Conservation (phyloP, 306 rosid species). For the Sicyos edulis region DNA sequence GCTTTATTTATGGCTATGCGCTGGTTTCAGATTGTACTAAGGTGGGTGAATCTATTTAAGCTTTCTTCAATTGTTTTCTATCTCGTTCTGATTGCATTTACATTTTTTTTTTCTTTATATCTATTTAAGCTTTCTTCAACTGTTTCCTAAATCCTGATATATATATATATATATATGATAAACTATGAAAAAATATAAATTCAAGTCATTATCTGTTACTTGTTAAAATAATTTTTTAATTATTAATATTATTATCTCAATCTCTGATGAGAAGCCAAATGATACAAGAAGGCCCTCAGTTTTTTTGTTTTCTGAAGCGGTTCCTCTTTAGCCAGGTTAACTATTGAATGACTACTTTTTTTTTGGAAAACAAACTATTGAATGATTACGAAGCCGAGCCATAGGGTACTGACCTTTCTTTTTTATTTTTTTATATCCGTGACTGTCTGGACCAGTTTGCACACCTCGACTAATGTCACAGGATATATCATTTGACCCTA, state of each 20-base stretch:
- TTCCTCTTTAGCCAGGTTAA: not conserved
- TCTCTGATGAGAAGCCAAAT: not conserved
- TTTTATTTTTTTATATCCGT: too few relatives aligned
- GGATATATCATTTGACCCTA: too few relatives aligned
- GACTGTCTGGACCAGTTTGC: too few relatives aligned
- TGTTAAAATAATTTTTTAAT: not conserved
- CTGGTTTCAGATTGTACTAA: not conserved
- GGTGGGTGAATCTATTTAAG: slow-evolving; percentile 13
- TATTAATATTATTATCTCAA: not conserved
- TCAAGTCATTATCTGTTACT: not conserved
- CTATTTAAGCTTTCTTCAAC: too few relatives aligned
- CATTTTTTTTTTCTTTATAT: not conserved
- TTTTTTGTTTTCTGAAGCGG: not conserved
- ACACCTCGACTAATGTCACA: too few relatives aligned
- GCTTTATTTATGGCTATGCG: slow-evolving; percentile 2
- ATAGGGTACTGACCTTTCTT: not conserved
- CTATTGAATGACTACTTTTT: not conserved
- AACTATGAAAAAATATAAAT: not conserved
- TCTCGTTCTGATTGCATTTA: not conserved
- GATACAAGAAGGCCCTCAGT: not conserved
- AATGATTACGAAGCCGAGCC: not conserved
- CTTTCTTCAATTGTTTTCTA: not conserved
- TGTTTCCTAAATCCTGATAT: too few relatives aligned
- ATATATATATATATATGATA: not conserved
- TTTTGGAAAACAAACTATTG: not conserved